A percentile compares a stretch with the other conserved stretches of the same genome.
phyloP scores from a whole-genome alignment of 2,329 filamentous ascomycete species.

The Epichloe coenophiala region DNA sequence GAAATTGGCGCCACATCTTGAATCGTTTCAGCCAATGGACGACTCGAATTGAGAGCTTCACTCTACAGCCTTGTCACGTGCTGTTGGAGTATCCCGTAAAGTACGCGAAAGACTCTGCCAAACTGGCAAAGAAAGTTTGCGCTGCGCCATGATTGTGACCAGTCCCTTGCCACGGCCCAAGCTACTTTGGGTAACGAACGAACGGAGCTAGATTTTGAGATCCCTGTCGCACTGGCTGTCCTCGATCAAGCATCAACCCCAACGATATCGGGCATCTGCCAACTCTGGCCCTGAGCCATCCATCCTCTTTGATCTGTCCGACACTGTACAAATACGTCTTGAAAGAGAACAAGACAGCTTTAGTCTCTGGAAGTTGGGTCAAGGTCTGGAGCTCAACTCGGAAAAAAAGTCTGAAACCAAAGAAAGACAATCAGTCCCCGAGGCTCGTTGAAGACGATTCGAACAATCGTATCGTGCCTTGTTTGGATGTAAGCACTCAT shows the following conservation, averaged over 20 bases:
- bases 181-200: background rate
- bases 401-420: conserved; percentile 18
- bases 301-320: conserved; percentile 33
- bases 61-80: conserved; percentile 6
- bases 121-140: background rate
- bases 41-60: background rate
- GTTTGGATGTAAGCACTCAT: conserved; percentile 25
- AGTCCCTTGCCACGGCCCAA: background rate
- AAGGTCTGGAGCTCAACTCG: conserved; percentile 39
- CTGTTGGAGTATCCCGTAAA: background rate
- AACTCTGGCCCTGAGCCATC: conserved; percentile 33
- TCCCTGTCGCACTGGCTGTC: background rate
- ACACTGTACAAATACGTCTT: conserved; percentile 41
- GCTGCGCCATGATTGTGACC: background rate
- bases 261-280: conserved; percentile 25
- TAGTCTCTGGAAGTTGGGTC: conserved; percentile 32
- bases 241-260: background rate
- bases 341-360: conserved; percentile 38
- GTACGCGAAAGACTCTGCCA: background rate
- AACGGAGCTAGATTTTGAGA: background rate
- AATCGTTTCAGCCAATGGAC: background rate
- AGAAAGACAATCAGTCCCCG: background rate
- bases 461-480: conserved; percentile 13
- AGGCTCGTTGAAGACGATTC: background rate
- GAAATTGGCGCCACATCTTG: background rate